These are phyloP conservation scores for Claviceps fusiformis DNA, from an alignment of 2,329 filamentous ascomycete genomes.

Conservation along the genomic window DNA sequence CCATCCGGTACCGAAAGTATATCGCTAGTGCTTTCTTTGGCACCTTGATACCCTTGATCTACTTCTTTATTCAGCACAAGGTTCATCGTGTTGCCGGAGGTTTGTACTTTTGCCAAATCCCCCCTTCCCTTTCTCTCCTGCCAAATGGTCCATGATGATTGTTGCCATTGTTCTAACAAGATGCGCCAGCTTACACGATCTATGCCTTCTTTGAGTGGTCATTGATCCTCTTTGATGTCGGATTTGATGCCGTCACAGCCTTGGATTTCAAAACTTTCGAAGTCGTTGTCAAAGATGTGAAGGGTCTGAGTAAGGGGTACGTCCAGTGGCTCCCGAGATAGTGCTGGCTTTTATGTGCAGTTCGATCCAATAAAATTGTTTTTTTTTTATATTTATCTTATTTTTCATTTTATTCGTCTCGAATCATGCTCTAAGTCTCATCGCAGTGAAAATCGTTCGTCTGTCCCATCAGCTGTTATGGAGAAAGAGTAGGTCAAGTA, in stretches of 20 bases:
- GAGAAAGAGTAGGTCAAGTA: slow-evolving; percentile 59
- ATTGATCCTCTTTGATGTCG: slow-evolving; percentile 87
- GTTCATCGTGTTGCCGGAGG: slow-evolving; percentile 87
- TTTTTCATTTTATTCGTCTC: not conserved
- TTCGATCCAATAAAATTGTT: slow-evolving; percentile 20
- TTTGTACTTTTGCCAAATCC: slow-evolving; percentile 34
- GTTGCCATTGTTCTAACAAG: not conserved
- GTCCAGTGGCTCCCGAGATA: slow-evolving; percentile 91
- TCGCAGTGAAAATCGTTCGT: slow-evolving; percentile 33
- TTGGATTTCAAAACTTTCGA: slow-evolving; percentile 86
- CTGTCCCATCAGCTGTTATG: slow-evolving; percentile 33
- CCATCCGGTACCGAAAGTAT: slow-evolving; percentile 80
- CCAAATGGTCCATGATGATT: not conserved
- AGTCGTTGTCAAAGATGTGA: slow-evolving; percentile 74
- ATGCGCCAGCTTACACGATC: slow-evolving; percentile 71
- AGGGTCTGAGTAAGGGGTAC: slow-evolving; percentile 93
- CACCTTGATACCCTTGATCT: slow-evolving; percentile 77
- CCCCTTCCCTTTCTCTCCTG: no score
- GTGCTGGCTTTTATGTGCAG: slow-evolving; percentile 25
- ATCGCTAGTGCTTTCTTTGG: slow-evolving; percentile 77
- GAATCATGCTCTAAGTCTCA: slow-evolving; percentile 26
- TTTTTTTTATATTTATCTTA: no score
- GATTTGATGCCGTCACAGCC: slow-evolving; percentile 87
- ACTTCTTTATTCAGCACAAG: slow-evolving; percentile 98
- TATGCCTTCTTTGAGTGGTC: slow-evolving; percentile 99